Base-by-base conservation (phyloP, 306 rosid species). In the Begonia fuchsioides region DNA sequence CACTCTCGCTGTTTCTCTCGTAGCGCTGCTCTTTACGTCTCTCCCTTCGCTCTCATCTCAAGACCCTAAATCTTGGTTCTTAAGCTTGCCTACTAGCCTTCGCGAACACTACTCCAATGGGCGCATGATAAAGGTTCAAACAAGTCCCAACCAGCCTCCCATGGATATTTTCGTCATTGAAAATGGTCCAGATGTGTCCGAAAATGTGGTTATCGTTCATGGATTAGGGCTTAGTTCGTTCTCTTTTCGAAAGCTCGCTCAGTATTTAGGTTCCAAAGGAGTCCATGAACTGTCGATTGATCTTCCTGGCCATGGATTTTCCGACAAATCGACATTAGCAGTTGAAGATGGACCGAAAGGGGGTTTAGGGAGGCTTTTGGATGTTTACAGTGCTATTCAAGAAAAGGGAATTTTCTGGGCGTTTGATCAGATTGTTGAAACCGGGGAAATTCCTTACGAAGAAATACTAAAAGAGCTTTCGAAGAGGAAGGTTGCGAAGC, bases 331-430 rank as follows among this genome's bases (percentile, higher is more conserved):
- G 0, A 54, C 52, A 44, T 68, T 61, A 15, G 87, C 60, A 60
- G 15, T 69, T 17, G 71, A 60, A 2, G 85, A 77, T 18, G 79
- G 68, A 18, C 39, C 52, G 11, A 53, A 51, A 12, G 94, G 87
- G 74, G 12, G 71, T 63, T 63, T 84, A 1, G 92, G 79, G 66
- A 79, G 92, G 87, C 65, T 90, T 62, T 47, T 54, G 68, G 76
- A 72, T 65, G 79, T 85, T 20, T 82, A 70, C 35, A 45, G 71
- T 53, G 93, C 80, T 53, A 85, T 90, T 54, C 71, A 75, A 40
- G 95, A 85, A 35, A 81, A 73, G 64, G 98, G 98, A 38, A 4
- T 90, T 41, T 90, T 90, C 44, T 90, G 87, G 93, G 98, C 98
- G 8, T 85, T 90, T 69, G 98, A 90, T 90, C 80, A 72, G 61